Conservation (phyloP, 352 stramenopile species). For the Phytophthora rubi region DNA sequence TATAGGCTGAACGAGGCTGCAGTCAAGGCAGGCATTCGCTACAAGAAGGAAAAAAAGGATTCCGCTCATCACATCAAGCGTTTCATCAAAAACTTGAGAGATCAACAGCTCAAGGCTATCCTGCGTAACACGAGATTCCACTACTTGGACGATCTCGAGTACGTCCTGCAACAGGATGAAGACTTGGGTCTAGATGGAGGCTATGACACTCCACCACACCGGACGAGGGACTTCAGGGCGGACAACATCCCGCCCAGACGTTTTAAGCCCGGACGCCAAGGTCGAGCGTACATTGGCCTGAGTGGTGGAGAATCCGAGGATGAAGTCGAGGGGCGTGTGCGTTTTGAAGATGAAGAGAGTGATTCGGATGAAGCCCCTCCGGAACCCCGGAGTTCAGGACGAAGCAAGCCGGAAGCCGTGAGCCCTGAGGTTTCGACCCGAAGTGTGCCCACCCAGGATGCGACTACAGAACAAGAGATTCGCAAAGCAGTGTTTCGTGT, state of each 20-base stretch:
- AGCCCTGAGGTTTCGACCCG: background rate
- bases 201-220: background rate
- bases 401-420: background rate
- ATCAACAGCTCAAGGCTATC: too few relatives aligned
- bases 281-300: background rate
- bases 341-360: background rate
- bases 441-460: background rate
- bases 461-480: background rate
- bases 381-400: background rate
- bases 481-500: background rate
- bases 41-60: too few relatives aligned
- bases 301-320: background rate
- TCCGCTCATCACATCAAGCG: too few relatives aligned
- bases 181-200: background rate
- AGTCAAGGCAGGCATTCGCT: too few relatives aligned
- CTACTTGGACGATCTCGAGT: background rate
- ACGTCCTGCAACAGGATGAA: conserved; percentile 2
- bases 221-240: background rate
- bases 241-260: background rate
- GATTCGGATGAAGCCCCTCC: background rate
- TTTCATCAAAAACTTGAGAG: too few relatives aligned
- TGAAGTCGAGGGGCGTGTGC: background rate
- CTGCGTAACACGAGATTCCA: too few relatives aligned
- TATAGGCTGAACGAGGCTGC: too few relatives aligned
- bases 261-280: background rate